Evolutionary conservation across 805 yeast genomes (phyloP).

Genomic region (Wickerhamiella australiensis): DNA sequence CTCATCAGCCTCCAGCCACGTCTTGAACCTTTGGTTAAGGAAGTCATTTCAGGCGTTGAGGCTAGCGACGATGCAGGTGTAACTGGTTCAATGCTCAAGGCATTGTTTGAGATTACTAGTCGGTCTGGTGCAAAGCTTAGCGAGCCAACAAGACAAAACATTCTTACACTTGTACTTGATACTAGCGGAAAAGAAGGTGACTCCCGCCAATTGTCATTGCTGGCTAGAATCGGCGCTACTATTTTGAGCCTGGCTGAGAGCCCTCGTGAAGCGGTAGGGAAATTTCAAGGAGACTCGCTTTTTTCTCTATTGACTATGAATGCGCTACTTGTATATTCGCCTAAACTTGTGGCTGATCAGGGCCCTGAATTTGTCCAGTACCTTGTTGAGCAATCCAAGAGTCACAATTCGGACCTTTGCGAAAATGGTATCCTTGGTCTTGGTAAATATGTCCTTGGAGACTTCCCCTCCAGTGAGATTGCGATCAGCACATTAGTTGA

Average conservation of each 20-base stretch:
- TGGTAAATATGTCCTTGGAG: constrained; percentile 58
- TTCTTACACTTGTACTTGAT: constrained; percentile 62
- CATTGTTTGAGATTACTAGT: constrained; percentile 66
- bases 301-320: constrained; percentile 22
- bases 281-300: constrained; percentile 7
- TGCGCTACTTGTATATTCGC: constrained; percentile 24
- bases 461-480: constrained; percentile 31
- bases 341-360: constrained; percentile 23
- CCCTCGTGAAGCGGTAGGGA: constrained; percentile 22
- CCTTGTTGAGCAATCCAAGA: constrained; percentile 61
- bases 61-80: constrained; percentile 55
- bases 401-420: constrained; percentile 31
- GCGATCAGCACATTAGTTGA: constrained; percentile 34
- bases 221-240: constrained; percentile 37
- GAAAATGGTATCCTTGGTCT: constrained; percentile 71
- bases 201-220: constrained; percentile 16
- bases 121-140: constrained; percentile 70
- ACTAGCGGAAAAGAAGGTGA: constrained; percentile 45
- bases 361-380: constrained; percentile 69
- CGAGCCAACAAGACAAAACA: constrained; percentile 55
- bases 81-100: constrained; percentile 65
- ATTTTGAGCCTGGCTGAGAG: constrained; percentile 29
- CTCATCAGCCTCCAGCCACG: constrained; percentile 83
- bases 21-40: constrained; percentile 83
- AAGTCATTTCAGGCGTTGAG: constrained; percentile 57